Evolutionary conservation across 164 flowering plant genomes (phyloP), one percentile per base, ranked within the genome.

Genomic region (Nymphaea thermarum): DNA sequence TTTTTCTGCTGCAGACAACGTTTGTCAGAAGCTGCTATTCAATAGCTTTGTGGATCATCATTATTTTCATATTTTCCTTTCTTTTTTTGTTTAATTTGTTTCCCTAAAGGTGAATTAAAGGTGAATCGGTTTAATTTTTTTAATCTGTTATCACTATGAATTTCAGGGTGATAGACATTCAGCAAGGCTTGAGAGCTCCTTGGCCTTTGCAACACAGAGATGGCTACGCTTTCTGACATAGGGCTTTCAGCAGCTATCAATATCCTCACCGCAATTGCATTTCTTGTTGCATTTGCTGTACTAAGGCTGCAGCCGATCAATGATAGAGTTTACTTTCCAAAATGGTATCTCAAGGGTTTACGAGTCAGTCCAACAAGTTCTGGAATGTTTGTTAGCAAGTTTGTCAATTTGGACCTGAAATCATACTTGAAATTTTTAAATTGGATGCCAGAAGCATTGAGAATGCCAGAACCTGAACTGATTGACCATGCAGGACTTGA

Each of bases 401-500:
- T 89, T 75, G 87, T 89, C 68, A 89, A 87, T 81, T 77, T 89
- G 78, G 91, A 89, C 73, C 82, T 68, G 59, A 70, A 82, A 66
- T 86, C 96, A 44, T 89, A 89, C 69, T 3, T 85, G 68, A 80
- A 64, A 68, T 86, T 89, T 74, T 68, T 89, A 53, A 84, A 80
- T 63, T 87, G 96, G 96, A 86, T 89, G 86, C 91, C 87, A 43
- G 91, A 75, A 42, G 96, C 93, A 61, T 62, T 87, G 67, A 76
- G 74, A 78, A 89, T 89, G 93, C 96, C 96, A 42, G 93, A 89
- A 80, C 86, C 82, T 55, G 96, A 89, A 78, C 81, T 89, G 65
- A 84, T 89, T 71, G 85, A 86, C 25, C 96, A 89, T 81, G 93
- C 96, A 2, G 96, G 96, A 66, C 79, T 89, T 73, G 96, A 89